A percentile compares a stretch with the other conserved stretches of the same genome.
Evolutionary conservation across 306 rosid species (phyloP).

Genomic region (Begonia masoniana): DNA sequence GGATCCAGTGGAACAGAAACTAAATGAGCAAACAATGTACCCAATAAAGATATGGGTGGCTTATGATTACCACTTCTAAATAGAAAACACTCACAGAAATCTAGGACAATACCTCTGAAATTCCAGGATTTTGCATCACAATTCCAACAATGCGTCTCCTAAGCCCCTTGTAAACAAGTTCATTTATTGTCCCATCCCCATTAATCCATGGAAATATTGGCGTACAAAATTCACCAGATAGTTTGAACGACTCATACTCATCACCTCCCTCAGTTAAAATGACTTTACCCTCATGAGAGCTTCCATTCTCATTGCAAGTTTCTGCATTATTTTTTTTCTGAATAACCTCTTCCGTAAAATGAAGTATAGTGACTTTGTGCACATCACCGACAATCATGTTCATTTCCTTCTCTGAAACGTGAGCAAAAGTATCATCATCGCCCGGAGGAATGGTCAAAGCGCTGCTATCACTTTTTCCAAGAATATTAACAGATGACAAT

Average conservation of each 20-base stretch:
- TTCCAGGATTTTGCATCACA: slow-evolving; percentile 97
- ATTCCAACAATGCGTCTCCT: slow-evolving; percentile 67
- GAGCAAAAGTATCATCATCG: slow-evolving; percentile 12
- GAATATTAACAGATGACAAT: slow-evolving; percentile 27
- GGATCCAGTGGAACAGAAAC: too few relatives aligned
- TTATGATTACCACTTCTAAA: too few relatives aligned
- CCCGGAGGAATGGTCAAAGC: slow-evolving; percentile 11
- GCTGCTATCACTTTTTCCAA: slow-evolving; percentile 14
- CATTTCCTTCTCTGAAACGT: slow-evolving; percentile 20
- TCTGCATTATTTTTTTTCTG: slow-evolving; percentile 23
- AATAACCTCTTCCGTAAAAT: slow-evolving; percentile 38
- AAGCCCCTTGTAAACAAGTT: slow-evolving; percentile 65
- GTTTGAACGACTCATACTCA: slow-evolving; percentile 19
- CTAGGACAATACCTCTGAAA: slow-evolving; percentile 45
- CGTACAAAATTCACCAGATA: slow-evolving; percentile 36
- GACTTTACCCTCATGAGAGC: slow-evolving; percentile 17
- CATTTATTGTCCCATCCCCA: slow-evolving; percentile 82
- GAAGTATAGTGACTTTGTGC: slow-evolving; percentile 80
- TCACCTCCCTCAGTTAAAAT: slow-evolving; percentile 16
- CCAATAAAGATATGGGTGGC: too few relatives aligned
- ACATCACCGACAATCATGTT: slow-evolving; percentile 18
- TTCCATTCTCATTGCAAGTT: slow-evolving; percentile 19
- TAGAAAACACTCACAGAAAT: too few relatives aligned
- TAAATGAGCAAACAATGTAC: too few relatives aligned
- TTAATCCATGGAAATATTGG: slow-evolving; percentile 92